Conservation (phyloP, 169 alveolate species). For the Theileria annulata region DNA sequence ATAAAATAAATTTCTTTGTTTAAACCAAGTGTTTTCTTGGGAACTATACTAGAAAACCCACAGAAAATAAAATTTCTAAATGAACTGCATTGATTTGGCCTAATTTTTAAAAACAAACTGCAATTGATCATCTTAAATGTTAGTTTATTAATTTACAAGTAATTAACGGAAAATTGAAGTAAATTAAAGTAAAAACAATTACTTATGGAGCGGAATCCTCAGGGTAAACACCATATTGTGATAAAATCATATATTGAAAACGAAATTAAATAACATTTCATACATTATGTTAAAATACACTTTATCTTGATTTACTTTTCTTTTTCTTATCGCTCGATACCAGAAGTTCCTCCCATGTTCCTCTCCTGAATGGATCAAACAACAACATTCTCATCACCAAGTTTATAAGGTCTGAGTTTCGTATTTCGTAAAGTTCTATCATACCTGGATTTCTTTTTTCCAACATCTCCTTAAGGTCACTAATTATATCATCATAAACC, state of each 20-base stretch:
- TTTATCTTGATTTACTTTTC: not conserved
- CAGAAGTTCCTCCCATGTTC: conserved; percentile 25
- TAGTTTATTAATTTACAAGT: not conserved
- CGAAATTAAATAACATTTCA: not conserved
- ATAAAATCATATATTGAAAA: not conserved
- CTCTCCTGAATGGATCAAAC: conserved; percentile 15
- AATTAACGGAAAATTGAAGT: not conserved
- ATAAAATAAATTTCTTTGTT: not conserved
- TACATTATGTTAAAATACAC: not conserved
- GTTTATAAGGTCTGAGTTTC: conserved; percentile 10
- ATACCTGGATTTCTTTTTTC: conserved; percentile 12
- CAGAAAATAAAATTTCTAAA: conserved; percentile 1
- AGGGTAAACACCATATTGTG: not conserved
- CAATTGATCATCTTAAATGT: conserved; percentile 13
- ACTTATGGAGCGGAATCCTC: not conserved
- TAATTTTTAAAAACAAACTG: conserved; percentile 4
- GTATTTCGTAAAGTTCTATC: not conserved
- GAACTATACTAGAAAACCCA: conserved; percentile 6
- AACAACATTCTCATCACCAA: conserved; percentile 34
- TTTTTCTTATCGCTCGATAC: not conserved
- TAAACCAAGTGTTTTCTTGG: not conserved
- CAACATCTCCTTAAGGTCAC: conserved; percentile 6
- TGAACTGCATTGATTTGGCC: conserved; percentile 7
- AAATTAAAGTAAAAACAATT: not conserved
- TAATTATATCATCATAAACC: conserved; percentile 13